Percentiles rank a stretch among this genome's conserved stretches.
phyloP scores from a whole-genome alignment of 2,329 filamentous ascomycete species.

The Cercospora beticola region DNA sequence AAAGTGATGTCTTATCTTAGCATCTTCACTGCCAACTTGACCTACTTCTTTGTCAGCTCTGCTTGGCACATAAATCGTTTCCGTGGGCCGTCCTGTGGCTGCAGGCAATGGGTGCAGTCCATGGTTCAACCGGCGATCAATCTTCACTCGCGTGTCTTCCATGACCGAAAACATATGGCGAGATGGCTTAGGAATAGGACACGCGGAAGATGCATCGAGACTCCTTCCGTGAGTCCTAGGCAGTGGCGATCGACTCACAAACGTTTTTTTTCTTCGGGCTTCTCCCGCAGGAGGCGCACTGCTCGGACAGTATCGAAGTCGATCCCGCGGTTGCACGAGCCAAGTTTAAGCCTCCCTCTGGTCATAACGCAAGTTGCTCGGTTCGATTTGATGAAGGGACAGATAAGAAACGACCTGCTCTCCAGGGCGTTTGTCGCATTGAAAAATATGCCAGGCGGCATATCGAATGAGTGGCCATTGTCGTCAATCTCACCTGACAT shows the following conservation, averaged over 20 bases:
- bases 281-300: not conserved
- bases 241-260: not conserved
- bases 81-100: not conserved
- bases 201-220: not conserved
- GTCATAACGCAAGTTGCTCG: not conserved
- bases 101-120: not conserved
- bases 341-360: not conserved
- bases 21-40: slow-evolving; percentile 32
- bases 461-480: not conserved
- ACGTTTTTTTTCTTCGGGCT: not conserved
- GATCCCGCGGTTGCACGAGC: not conserved
- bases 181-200: not conserved
- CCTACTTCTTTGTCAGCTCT: slow-evolving; percentile 8
- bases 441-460: not conserved
- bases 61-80: slow-evolving; percentile 1
- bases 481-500: not conserved
- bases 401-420: not conserved
- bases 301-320: not conserved
- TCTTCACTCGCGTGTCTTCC: not conserved
- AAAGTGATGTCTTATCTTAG: slow-evolving; percentile 6
- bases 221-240: not conserved
- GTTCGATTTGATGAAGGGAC: not conserved
- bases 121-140: not conserved
- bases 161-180: not conserved
- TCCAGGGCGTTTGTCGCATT: not conserved